Base-by-base conservation (phyloP, 306 rosid genomes). In the Betula pendula region DNA sequence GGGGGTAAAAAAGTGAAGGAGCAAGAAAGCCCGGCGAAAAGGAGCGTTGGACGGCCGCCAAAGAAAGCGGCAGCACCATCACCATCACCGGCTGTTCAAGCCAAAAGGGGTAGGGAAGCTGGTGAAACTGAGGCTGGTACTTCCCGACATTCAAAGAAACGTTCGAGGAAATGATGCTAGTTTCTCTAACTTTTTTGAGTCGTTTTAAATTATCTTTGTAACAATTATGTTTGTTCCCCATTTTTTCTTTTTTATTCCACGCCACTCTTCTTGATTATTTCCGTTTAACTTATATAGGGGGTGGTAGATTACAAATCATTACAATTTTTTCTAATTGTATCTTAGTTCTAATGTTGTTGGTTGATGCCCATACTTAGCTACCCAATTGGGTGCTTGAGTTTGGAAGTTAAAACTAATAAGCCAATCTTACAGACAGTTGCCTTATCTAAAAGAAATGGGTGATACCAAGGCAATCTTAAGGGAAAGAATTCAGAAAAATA, bases 1-100 rank as follows among this genome's bases (percentile, higher is more conserved):
- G 70, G 75, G 4, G 69, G 70, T 20, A 81, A 53, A 59, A 73
- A 53, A 1, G 71, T 42, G 0, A 81, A 81, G 58, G 81, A 71
- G 56, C 81, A 52, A 45, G 81, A 19, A 17, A 81, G 81, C 42
- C 81, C 81, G 1, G 24, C 55, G 0, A 81, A 71, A 29, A 81
- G 75, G 66, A 76, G 63, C 8, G 81, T 71, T 1, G 81, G 81
- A 38, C 70, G 84, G 74, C 81, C 84, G 53, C 72, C 55, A 17
- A 81, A 81, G 77, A 65, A 74, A 10, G 68, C 76, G 14, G n/a
- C 79, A 2, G 65, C 72, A 19, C 20, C 73, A 1, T 15, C 72
- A 19, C 20, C 73, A 1, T 15, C 72, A 0, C 29, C 63, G 1
- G 35, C 73, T 31, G 63, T 62, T 71, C 81, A 81, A 22, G 78